Base-by-base conservation (phyloP, 352 stramenopile species). In the Phytophthora tentaculata region DNA sequence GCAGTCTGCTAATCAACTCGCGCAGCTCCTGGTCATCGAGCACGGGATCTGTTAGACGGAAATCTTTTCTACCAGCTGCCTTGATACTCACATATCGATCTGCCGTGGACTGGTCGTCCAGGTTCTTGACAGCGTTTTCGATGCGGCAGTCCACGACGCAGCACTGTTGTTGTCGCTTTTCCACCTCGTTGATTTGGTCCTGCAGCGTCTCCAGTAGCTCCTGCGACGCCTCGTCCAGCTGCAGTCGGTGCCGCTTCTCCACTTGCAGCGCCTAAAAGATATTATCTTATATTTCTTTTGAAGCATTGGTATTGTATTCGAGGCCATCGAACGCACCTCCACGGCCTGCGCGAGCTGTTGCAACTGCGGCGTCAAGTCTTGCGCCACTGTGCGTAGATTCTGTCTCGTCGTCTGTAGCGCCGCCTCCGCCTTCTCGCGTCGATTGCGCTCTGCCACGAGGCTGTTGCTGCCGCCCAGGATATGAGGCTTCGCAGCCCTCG, bases 381-480 rank as follows among this genome's bases (percentile, higher is more conserved):
- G 63, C 37, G 78, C 57, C 23, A 88, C 67, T 3, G 61, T 61
- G 19, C 77, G 69, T 19, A 92, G 54, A 35, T 71, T 80, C 20
- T 74, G 37, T 16, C 71, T 61, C 0, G 73, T 75, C n/a, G 74
- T 57, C 41, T 82, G 71, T 44, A 85, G 62, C 32, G 69, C 66
- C 20, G 49, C 64, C 74, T 91, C 84, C 2, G 79, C 79, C 44
- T 79, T 76, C 39, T 91, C 77, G 13, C 84, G 79, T 13, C 82
- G 73, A n/a, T 81, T 74, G 10, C 82, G 82, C 60, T 92, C 82
- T 14, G 59, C 81, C 48, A 79, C 51, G 24, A 91, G 73, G 57
- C 88, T 92, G 60, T 87, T 90, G 61, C 84, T 92, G 9, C 82
- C 84, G 16, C 84, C 84, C 6, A 92, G 73, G 17, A 87, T 74